Base-by-base conservation (phyloP, 768 basidiomycete species). In the Astraeus odoratus region DNA sequence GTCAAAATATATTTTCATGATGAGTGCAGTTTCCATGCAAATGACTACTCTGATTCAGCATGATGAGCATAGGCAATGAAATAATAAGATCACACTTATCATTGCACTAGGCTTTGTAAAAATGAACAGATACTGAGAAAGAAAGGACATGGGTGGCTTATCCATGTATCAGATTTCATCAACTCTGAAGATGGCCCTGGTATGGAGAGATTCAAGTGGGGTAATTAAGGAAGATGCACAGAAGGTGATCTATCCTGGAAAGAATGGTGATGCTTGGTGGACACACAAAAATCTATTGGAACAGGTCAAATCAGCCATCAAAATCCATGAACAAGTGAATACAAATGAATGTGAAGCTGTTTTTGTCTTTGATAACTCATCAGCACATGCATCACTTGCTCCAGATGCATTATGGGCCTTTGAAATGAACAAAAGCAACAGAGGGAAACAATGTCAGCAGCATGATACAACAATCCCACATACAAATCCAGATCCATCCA, bases 111-210 rank as follows among this genome's bases (percentile, higher is more conserved):
- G 37, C 37, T 25, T 25, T 6, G 22, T 15, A 20, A 15, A 25
- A 24, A 39, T 39, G 37, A 39, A 24, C 37, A 15, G 8, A 15
- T 39, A 13, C 3, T 39, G 37, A 3, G 12, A 1, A 24, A 39
- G 9, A 39, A 39, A 43, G 58, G 64, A 2, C 49, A 50, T 8
- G 67, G 69, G 1, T 43, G 52, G 0, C 42, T 68, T 1, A 68
- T 70, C 27, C 65, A 69, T 54, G 57, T 67, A 5, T 73, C 67
- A 3, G 69, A 65, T 25, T 71, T 71, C 39, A 64, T 72, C 34
- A 59, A 59, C 26, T 54, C 58, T 16, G 57, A 54, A 9, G 60
- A 48, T 42, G 67, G 70, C 1, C 56, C n/a, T 34, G 12, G 33
- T 12, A 7, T 8, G n/a, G 2, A 15, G 19, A 3, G 15, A 34